Conservation (phyloP, 306 rosid species). For the Adenanthera pavonina region DNA sequence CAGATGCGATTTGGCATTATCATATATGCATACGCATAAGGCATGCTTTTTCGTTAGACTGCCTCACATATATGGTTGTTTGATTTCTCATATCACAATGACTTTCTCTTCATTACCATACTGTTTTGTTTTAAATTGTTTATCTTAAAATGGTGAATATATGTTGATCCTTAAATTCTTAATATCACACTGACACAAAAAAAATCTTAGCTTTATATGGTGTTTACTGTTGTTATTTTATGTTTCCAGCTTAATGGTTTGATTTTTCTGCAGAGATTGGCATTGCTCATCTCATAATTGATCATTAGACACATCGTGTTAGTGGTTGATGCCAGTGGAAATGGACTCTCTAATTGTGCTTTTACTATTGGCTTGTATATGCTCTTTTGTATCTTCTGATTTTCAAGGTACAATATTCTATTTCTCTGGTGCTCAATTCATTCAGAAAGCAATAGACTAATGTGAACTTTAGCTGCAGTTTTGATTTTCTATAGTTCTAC, state of each 20-base stretch:
- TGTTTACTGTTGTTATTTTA: slow-evolving; percentile 13
- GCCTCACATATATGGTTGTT: slow-evolving; percentile 22
- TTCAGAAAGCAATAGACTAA: slow-evolving; percentile 18
- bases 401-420: slow-evolving; percentile 64
- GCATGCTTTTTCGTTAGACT: slow-evolving; percentile 1
- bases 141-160: slow-evolving; percentile 19
- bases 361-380: slow-evolving; percentile 62
- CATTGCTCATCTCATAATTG: slow-evolving; percentile 33
- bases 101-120: not conserved
- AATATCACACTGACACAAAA: not conserved
- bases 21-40: not conserved
- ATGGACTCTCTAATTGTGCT: slow-evolving; percentile 61
- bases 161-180: slow-evolving; percentile 3
- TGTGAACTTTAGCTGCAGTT: slow-evolving; percentile 18
- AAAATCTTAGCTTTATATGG: not conserved
- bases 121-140: slow-evolving; percentile 29
- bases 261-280: slow-evolving; percentile 57
- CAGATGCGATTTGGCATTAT: not conserved
- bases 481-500: not conserved
- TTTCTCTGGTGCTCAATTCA: not conserved
- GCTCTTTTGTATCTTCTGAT: slow-evolving; percentile 68
- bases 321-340: slow-evolving; percentile 51
- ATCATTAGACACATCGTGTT: slow-evolving; percentile 36
- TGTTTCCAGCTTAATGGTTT: slow-evolving; percentile 34
- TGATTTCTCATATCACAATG: not conserved